Evolutionary conservation across 2,329 filamentous ascomycete genomes (phyloP).

Genomic region (Claviceps sp.): DNA sequence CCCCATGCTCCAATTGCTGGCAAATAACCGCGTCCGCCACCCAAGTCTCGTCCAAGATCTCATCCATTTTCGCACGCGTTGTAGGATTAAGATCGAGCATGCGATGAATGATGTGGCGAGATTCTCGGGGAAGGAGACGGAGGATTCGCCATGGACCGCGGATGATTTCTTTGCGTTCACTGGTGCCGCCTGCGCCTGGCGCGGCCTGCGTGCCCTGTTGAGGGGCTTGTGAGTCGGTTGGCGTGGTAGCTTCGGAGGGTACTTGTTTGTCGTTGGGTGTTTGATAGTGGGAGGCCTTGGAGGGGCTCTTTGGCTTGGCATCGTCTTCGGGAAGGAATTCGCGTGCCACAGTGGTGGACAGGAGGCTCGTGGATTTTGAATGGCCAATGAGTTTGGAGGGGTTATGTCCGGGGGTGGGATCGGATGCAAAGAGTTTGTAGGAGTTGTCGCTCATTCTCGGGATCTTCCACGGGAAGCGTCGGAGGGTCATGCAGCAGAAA

Average conservation of each 20-base stretch:
- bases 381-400: conserved; percentile 38
- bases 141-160: conserved; percentile 87
- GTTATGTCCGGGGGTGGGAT: conserved; percentile 63
- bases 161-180: conserved; percentile 61
- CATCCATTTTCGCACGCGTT: conserved; percentile 69
- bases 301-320: conserved; percentile 14
- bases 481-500: conserved; percentile 95
- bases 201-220: too few species aligned
- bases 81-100: conserved; percentile 87
- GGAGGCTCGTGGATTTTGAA: conserved; percentile 30
- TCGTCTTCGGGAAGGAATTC: conserved; percentile 26
- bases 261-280: not conserved
- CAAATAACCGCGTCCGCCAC: conserved; percentile 77
- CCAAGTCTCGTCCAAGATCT: conserved; percentile 83
- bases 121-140: conserved; percentile 77
- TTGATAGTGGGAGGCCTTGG: conserved; percentile 3
- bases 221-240: conserved; percentile 7
- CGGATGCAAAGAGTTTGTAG: conserved; percentile 80
- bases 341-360: conserved; percentile 24
- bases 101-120: conserved; percentile 72
- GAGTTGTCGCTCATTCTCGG: conserved; percentile 86
- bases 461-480: conserved; percentile 94
- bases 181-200: conserved; percentile 7
- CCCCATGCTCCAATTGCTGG: conserved; percentile 57
- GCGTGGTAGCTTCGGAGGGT: not conserved